A percentile compares a stretch with the other conserved stretches of the same genome.
These are phyloP conservation scores for Blumeria hordei DNA, from an alignment of 2,329 filamentous ascomycete genomes.

Conservation along the genomic window DNA sequence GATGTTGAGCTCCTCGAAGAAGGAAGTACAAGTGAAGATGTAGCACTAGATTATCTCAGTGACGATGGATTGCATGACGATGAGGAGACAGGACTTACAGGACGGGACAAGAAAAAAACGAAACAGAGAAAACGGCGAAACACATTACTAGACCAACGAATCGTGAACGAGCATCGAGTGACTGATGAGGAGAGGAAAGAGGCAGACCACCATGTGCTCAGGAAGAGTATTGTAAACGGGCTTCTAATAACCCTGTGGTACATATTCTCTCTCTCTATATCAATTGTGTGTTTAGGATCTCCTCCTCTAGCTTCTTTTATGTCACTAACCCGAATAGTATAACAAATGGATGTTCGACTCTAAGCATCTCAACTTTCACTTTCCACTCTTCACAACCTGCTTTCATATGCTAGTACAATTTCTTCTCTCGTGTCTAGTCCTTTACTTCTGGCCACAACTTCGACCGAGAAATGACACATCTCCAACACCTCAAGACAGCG, in stretches of 20 bases:
- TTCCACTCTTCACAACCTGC: slow-evolving; percentile 83
- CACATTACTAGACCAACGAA: slow-evolving; percentile 43
- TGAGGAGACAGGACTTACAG: slow-evolving; percentile 70
- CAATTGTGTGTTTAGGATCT: slow-evolving; percentile 36
- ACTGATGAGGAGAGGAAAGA: slow-evolving; percentile 48
- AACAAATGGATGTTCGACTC: slow-evolving; percentile 99
- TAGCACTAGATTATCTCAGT: slow-evolving; percentile 31
- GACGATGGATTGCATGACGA: slow-evolving; percentile 59
- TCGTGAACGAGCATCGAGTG: slow-evolving; percentile 33
- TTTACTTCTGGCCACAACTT: slow-evolving; percentile 62
- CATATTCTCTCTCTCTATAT: slow-evolving; percentile 79
- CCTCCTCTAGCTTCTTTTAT: background rate
- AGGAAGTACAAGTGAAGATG: slow-evolving; percentile 21
- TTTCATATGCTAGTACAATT: slow-evolving; percentile 96
- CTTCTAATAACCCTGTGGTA: slow-evolving; percentile 70
- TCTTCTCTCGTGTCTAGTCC: slow-evolving; percentile 46
- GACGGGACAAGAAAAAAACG: slow-evolving; percentile 43
- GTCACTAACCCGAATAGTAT: slow-evolving; percentile 32
- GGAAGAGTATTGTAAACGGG: slow-evolving; percentile 47
- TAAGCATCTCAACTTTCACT: slow-evolving; percentile 67
- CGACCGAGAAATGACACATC: slow-evolving; percentile 33
- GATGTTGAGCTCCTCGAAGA: slow-evolving; percentile 9
- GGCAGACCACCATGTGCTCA: slow-evolving; percentile 50
- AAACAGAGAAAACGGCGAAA: slow-evolving; percentile 39
- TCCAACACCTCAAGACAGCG: slow-evolving; percentile 13